These are phyloP conservation scores for Telopea speciosissima DNA, from an alignment of 177 flowering plant genomes.

Conservation along the genomic window DNA sequence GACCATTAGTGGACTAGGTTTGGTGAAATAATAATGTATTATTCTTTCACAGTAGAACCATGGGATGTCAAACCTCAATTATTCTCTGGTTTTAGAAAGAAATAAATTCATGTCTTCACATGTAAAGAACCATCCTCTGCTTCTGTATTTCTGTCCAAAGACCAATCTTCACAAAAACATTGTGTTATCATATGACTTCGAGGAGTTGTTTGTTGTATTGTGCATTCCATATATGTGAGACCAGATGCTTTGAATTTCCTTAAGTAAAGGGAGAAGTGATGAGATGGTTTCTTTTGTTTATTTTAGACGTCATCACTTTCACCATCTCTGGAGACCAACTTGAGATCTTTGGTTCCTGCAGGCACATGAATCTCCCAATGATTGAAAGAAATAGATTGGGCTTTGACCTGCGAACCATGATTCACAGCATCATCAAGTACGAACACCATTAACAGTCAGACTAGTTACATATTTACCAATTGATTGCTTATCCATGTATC, in stretches of 20 bases:
- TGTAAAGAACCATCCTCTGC: background rate
- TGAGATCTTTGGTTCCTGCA: slow-evolving; percentile 82
- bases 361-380: slow-evolving; percentile 70
- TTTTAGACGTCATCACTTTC: slow-evolving; percentile 11
- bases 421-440: slow-evolving; percentile 46
- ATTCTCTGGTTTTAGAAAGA: too few species aligned
- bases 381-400: slow-evolving; percentile 55
- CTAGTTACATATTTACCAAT: slow-evolving; percentile 5
- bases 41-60: too few species aligned
- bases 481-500: background rate
- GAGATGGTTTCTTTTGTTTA: background rate
- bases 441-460: slow-evolving; percentile 20
- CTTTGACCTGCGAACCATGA: slow-evolving; percentile 34
- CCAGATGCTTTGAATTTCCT: background rate
- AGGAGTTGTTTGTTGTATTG: background rate
- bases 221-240: background rate
- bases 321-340: slow-evolving; percentile 28
- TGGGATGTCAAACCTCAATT: too few species aligned
- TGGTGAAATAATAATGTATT: too few species aligned
- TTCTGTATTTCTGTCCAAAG: background rate
- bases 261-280: background rate
- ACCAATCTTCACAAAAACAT: background rate
- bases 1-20: background rate
- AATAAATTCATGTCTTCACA: background rate
- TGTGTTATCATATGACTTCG: background rate